Percentiles rank a stretch among this genome's conserved stretches.
Conservation (phyloP, 441 rosid genomes). For the Populus hybrid region DNA sequence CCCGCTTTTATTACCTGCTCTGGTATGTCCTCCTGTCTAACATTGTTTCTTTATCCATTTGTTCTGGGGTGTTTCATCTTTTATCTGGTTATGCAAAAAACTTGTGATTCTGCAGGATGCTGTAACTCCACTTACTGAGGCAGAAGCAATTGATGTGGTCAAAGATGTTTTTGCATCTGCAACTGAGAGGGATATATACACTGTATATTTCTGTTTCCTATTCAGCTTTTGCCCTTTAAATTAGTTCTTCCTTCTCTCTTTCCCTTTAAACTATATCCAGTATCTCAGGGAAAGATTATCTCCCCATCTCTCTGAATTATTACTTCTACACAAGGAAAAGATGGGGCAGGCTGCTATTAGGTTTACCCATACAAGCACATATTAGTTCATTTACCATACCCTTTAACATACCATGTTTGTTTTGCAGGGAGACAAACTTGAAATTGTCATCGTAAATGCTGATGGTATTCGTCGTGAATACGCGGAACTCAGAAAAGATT, state of each 20-base stretch:
- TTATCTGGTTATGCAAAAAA: not conserved
- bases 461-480: constrained; percentile 65
- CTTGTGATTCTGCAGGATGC: constrained; percentile 61
- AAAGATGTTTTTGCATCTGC: constrained; percentile 94
- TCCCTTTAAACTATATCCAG: too few species aligned
- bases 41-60: not conserved
- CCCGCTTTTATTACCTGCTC: constrained; percentile 84
- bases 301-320: not conserved
- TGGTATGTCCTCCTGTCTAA: constrained; percentile 34
- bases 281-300: not conserved
- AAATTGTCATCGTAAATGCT: constrained; percentile 74
- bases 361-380: not conserved
- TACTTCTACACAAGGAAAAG: too few species aligned
- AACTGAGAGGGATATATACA: constrained; percentile 95
- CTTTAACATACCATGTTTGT: constrained; percentile 3
- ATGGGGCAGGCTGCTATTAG: not conserved
- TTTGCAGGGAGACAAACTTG: constrained; percentile 83
- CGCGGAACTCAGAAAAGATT: constrained; percentile 89
- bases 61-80: constrained; percentile 6
- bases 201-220: constrained; percentile 40
- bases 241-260: not conserved
- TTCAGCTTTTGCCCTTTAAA: not conserved
- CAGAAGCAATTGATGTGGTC: constrained; percentile 88
- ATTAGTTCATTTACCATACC: not conserved
- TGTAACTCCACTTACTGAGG: constrained; percentile 79